Evolutionary conservation across 345 rosid species (phyloP).

Genomic region (Cochlearia excelsa): DNA sequence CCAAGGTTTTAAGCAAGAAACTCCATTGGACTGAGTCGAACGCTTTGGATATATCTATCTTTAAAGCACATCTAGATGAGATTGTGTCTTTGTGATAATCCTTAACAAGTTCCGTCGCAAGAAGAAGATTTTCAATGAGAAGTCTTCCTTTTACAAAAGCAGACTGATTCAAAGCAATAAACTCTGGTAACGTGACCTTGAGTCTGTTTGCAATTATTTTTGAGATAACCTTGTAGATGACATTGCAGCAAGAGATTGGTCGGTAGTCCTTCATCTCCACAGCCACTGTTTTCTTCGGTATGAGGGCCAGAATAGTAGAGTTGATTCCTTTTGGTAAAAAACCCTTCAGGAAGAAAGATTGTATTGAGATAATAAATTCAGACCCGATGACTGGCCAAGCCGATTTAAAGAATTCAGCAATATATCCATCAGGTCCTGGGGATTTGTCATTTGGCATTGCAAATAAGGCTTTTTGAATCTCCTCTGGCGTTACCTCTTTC

Average conservation of each 20-base stretch:
- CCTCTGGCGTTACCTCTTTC: not conserved
- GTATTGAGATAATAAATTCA: not conserved
- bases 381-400: not conserved
- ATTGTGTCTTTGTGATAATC: not conserved
- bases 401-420: not conserved
- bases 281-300: not conserved
- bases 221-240: not conserved
- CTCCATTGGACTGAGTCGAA: not conserved
- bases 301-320: not conserved
- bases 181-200: not conserved
- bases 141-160: not conserved
- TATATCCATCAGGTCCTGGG: not conserved
- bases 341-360: not conserved
- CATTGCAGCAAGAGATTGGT: not conserved
- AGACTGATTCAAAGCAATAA: not conserved
- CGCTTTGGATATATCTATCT: not conserved
- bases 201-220: not conserved
- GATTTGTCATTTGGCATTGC: not conserved
- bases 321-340: not conserved
- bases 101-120: not conserved
- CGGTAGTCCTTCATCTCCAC: not conserved
- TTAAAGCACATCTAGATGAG: not conserved
- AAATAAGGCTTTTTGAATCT: not conserved
- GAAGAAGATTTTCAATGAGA: not conserved
- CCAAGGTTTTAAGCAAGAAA: not conserved